Conservation (phyloP, 768 basidiomycete species). For the Tephrocybe sp. region DNA sequence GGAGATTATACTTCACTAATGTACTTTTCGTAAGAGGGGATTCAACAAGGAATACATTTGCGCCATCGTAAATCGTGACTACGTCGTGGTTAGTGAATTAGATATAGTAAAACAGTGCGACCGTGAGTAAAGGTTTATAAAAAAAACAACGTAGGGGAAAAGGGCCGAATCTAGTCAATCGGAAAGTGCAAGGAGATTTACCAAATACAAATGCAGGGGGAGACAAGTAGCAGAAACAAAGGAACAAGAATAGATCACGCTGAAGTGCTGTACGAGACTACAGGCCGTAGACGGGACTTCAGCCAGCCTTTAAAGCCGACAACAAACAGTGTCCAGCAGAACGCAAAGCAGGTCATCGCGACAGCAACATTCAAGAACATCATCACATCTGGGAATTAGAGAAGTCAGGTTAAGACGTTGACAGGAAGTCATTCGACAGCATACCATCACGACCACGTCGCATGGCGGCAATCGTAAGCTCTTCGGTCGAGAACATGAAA, state of each 20-base stretch:
- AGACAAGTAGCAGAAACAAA: neutral
- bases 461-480: constrained; percentile 89
- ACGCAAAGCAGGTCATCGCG: constrained; percentile 81
- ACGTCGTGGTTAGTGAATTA: constrained; percentile 15
- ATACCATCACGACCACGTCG: constrained; percentile 80
- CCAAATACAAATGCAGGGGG: constrained; percentile 7
- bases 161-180: constrained; percentile 3
- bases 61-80: constrained; percentile 4
- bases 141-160: neutral
- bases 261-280: constrained; percentile 29
- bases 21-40: constrained; percentile 13
- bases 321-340: constrained; percentile 77
- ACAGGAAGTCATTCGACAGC: constrained; percentile 16
- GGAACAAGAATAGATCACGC: constrained; percentile 6
- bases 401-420: neutral
- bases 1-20: constrained; percentile 57
- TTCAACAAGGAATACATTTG: constrained; percentile 1
- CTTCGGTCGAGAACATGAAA: constrained; percentile 90
- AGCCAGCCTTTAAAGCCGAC: constrained; percentile 85
- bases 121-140: neutral
- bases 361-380: constrained; percentile 87
- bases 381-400: constrained; percentile 64
- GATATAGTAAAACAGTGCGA: constrained; percentile 8
- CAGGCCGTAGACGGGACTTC: constrained; percentile 36
- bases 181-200: constrained; percentile 1